Conservation (phyloP, 1,284 basidiomycete species). For the Marasmius fiardii region DNA sequence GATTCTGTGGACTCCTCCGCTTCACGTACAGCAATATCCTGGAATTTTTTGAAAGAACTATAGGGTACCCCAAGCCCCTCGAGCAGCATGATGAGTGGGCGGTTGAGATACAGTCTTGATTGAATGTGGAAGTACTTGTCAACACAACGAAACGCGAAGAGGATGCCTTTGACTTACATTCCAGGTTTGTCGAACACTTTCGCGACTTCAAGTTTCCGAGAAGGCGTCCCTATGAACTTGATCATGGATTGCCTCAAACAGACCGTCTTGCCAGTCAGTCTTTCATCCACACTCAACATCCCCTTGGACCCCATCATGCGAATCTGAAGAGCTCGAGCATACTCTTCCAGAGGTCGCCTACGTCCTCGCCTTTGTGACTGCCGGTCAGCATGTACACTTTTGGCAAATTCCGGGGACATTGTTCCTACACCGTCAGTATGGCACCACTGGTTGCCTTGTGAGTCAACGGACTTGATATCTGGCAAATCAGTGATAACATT, state of each 20-base stretch:
- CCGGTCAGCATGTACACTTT: slow-evolving; percentile 44
- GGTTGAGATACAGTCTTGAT: slow-evolving; percentile 47
- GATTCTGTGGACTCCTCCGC: slow-evolving; percentile 41
- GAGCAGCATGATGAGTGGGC: slow-evolving; percentile 69
- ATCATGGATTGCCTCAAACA: slow-evolving; percentile 57
- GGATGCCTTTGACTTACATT: slow-evolving; percentile 25
- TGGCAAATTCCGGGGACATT: slow-evolving; percentile 55
- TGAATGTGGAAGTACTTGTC: not conserved
- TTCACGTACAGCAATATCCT: slow-evolving; percentile 48
- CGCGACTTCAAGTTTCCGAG: slow-evolving; percentile 58
- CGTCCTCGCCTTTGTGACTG: slow-evolving; percentile 35
- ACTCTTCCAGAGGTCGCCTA: slow-evolving; percentile 28
- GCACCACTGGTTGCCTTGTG: slow-evolving; percentile 38
- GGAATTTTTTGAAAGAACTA: slow-evolving; percentile 48
- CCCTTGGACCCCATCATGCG: slow-evolving; percentile 62
- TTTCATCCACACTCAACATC: slow-evolving; percentile 56
- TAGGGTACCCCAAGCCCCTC: slow-evolving; percentile 52
- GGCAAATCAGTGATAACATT: slow-evolving; percentile 37
- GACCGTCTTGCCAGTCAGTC: slow-evolving; percentile 40
- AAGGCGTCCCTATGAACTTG: slow-evolving; percentile 54
- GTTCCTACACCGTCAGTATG: slow-evolving; percentile 68
- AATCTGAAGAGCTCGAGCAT: slow-evolving; percentile 55
- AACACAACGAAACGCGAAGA: not conserved
- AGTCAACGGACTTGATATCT: slow-evolving; percentile 41
- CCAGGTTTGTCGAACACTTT: slow-evolving; percentile 58